Percentiles rank a stretch among this genome's conserved stretches.
Evolutionary conservation across 73 alveolate genomes (phyloP).

Genomic region (Blepharisma japonicum): DNA sequence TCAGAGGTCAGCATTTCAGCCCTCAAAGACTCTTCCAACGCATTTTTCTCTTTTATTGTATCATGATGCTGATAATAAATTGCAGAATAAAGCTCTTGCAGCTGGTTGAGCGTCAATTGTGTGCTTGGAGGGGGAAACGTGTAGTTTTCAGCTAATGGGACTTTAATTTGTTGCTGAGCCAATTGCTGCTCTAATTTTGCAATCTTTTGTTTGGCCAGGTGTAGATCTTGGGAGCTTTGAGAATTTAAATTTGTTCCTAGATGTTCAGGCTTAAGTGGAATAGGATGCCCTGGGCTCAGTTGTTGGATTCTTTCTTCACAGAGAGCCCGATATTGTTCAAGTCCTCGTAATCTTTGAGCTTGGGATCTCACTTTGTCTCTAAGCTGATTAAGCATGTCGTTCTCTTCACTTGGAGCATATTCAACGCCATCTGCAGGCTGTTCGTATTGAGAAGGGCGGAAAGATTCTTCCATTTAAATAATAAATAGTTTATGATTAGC

Average conservation of each 20-base stretch:
- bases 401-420: slow-evolving; percentile 14
- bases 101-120: background rate
- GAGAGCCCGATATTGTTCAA: slow-evolving; percentile 13
- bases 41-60: slow-evolving; percentile 10
- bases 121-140: slow-evolving; percentile 24
- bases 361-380: slow-evolving; percentile 15
- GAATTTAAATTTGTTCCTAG: background rate
- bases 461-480: too few relatives aligned
- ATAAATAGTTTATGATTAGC: too few relatives aligned
- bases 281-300: slow-evolving; percentile 14
- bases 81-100: slow-evolving; percentile 19
- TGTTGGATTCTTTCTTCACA: slow-evolving; percentile 25
- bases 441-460: background rate
- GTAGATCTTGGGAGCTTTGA: background rate
- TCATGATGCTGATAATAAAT: slow-evolving; percentile 20
- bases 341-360: slow-evolving; percentile 13
- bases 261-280: slow-evolving; percentile 23
- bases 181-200: slow-evolving; percentile 27
- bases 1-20: slow-evolving; percentile 26
- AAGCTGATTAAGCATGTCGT: background rate
- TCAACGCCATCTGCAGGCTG: slow-evolving; percentile 14
- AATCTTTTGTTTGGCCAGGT: slow-evolving; percentile 17
- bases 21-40: slow-evolving; percentile 16
- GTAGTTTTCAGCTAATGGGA: slow-evolving; percentile 21
- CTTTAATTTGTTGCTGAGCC: background rate